A percentile compares a stretch with the other conserved stretches of the same genome.
Conservation (phyloP, 1,139 yeast genomes). For the Kurtzmaniella quercitrusa region DNA sequence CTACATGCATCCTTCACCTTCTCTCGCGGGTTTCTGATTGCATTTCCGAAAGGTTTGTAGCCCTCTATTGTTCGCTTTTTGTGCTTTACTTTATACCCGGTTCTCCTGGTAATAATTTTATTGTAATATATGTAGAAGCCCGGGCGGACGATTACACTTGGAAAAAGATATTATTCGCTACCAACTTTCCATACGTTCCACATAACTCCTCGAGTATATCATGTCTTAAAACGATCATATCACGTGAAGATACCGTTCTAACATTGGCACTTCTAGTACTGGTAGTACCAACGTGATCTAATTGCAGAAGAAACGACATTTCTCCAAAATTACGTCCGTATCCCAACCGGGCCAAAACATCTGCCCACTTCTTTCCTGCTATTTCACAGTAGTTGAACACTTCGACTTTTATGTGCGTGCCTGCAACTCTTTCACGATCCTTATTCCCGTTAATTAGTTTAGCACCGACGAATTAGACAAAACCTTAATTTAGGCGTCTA, state of each 20-base stretch:
- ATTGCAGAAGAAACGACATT: constrained; percentile 58
- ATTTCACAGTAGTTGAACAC: constrained; percentile 43
- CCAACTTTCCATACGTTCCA: constrained; percentile 40
- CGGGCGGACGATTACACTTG: too few species aligned
- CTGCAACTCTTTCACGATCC: too few species aligned
- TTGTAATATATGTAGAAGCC: too few species aligned
- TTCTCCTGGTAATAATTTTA: background rate
- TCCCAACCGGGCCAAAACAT: constrained; percentile 52
- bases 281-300: constrained; percentile 23
- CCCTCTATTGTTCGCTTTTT: background rate
- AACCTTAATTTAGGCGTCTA: too few species aligned
- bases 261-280: constrained; percentile 55
- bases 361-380: constrained; percentile 21
- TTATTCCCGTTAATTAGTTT: too few species aligned
- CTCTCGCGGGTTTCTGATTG: background rate
- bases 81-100: background rate
- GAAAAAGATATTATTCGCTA: too few species aligned
- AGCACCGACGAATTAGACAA: too few species aligned
- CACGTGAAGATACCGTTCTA: constrained; percentile 56
- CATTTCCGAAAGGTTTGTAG: background rate
- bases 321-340: constrained; percentile 73
- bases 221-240: constrained; percentile 55
- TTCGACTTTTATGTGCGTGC: constrained; percentile 68
- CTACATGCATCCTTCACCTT: too few species aligned
- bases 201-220: constrained; percentile 50